A percentile compares a stretch with the other conserved stretches of the same genome.
Conservation (phyloP, 306 rosid species). For the Begonia fuchsioides region DNA sequence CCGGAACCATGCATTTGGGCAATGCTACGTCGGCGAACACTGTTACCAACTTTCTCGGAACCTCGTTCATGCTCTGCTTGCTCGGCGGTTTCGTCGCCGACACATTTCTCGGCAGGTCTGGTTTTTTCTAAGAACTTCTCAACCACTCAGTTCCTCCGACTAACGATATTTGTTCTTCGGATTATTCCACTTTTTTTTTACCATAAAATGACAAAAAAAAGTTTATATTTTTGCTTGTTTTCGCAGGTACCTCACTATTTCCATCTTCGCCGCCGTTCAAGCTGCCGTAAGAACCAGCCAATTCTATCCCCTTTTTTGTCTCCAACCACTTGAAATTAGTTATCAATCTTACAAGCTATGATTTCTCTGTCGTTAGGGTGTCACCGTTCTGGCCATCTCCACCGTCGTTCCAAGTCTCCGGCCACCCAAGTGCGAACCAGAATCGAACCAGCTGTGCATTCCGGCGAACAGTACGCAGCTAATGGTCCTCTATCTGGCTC, state of each 20-base stretch:
- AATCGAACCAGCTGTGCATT: constrained; percentile 7
- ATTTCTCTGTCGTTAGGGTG: constrained; percentile 41
- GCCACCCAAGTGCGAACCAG: constrained; percentile 35
- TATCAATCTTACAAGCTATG: neutral
- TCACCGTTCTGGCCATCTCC: constrained; percentile 63
- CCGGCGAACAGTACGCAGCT: constrained; percentile 38
- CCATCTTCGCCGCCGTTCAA: constrained; percentile 71
- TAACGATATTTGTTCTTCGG: too few species aligned
- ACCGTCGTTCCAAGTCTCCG: constrained; percentile 69
- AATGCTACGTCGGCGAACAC: constrained; percentile 59
- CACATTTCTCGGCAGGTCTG: constrained; percentile 64
- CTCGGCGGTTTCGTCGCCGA: constrained; percentile 63
- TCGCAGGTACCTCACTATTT: constrained; percentile 70
- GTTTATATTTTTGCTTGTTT: neutral
- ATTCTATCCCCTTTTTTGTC: neutral
- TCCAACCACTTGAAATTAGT: neutral
- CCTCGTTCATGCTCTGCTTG: constrained; percentile 48
- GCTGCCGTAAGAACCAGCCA: constrained; percentile 40
- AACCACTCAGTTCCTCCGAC: too few species aligned
- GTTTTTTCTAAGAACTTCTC: constrained; percentile 2
- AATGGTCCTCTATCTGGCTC: constrained; percentile 38
- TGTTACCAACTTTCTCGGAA: constrained; percentile 68
- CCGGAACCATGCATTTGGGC: constrained; percentile 58
- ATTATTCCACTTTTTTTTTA: neutral
- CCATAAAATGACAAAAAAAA: neutral